These are phyloP conservation scores for Ophiosphaerella herpotricha DNA, from an alignment of 2,329 filamentous ascomycete species.

Conservation along the genomic window DNA sequence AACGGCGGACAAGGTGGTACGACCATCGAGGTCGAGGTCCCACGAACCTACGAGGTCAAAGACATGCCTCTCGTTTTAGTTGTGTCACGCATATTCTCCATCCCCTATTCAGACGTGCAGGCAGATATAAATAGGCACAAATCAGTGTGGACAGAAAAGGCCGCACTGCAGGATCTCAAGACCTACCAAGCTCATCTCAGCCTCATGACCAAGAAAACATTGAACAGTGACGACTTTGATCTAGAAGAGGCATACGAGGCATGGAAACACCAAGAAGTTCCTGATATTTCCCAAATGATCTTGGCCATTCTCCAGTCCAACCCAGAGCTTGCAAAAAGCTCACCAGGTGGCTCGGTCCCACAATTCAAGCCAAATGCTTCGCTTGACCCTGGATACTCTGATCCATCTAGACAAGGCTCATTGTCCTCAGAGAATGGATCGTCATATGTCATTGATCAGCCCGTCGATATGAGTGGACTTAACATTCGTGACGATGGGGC, in stretches of 20 bases:
- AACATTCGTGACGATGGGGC: constrained; percentile 60
- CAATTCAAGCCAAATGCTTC: constrained; percentile 56
- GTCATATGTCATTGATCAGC: constrained; percentile 67
- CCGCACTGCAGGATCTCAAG: constrained; percentile 88
- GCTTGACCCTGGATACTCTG: constrained; percentile 50
- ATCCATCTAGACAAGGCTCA: constrained; percentile 53
- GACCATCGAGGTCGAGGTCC: constrained; percentile 79
- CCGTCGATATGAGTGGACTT: constrained; percentile 69
- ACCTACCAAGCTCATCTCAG: constrained; percentile 89
- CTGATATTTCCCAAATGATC: constrained; percentile 91
- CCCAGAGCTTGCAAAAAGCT: constrained; percentile 80
- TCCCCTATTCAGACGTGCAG: constrained; percentile 79
- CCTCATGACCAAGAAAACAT: constrained; percentile 73
- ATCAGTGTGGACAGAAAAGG: constrained; percentile 85
- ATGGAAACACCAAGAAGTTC: constrained; percentile 89
- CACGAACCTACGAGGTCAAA: constrained; percentile 88
- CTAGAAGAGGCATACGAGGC: constrained; percentile 82
- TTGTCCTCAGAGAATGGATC: constrained; percentile 51
- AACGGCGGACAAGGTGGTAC: constrained; percentile 63
- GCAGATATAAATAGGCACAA: constrained; percentile 83
- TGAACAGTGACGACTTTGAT: constrained; percentile 87
- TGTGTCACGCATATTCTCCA: constrained; percentile 83
- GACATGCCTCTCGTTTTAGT: constrained; percentile 94
- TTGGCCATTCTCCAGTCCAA: constrained; percentile 84
- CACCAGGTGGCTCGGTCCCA: constrained; percentile 63